A percentile compares a stretch with the other conserved stretches of the same genome.
Evolutionary conservation across 306 rosid genomes (phyloP).

Genomic region (Prunus mira): DNA sequence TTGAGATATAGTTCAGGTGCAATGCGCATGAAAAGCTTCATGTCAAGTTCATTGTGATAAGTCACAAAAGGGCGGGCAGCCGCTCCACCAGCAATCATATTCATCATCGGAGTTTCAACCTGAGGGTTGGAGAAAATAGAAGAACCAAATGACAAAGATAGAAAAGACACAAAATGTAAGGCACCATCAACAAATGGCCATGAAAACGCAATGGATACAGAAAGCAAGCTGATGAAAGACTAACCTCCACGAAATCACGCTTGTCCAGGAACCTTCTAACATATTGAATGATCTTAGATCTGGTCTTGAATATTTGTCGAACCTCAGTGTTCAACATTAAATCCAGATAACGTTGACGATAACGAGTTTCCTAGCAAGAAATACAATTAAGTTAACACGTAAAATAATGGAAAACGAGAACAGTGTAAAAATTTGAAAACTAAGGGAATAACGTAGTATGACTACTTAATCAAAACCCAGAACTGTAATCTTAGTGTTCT

Average conservation of each 20-base stretch:
- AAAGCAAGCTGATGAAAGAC: constrained; percentile 22
- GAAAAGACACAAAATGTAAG: not conserved
- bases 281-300: constrained; percentile 59
- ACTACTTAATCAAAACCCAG: constrained; percentile 36
- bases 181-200: not conserved
- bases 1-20: constrained; percentile 96
- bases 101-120: constrained; percentile 99
- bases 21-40: constrained; percentile 82
- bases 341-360: constrained; percentile 83
- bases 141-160: not conserved
- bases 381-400: not conserved
- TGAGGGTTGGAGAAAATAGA: constrained; percentile 23
- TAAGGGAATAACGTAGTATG: not conserved
- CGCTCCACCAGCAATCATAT: constrained; percentile 96
- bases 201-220: not conserved
- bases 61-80: constrained; percentile 95
- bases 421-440: not conserved
- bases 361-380: constrained; percentile 78
- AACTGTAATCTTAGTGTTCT: not conserved
- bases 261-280: constrained; percentile 66
- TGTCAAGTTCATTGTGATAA: constrained; percentile 84
- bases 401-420: not conserved
- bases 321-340: constrained; percentile 81
- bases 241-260: constrained; percentile 89
- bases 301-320: constrained; percentile 78